phyloP scores from a whole-genome alignment of 805 yeast genomes.

The Candida alai region DNA sequence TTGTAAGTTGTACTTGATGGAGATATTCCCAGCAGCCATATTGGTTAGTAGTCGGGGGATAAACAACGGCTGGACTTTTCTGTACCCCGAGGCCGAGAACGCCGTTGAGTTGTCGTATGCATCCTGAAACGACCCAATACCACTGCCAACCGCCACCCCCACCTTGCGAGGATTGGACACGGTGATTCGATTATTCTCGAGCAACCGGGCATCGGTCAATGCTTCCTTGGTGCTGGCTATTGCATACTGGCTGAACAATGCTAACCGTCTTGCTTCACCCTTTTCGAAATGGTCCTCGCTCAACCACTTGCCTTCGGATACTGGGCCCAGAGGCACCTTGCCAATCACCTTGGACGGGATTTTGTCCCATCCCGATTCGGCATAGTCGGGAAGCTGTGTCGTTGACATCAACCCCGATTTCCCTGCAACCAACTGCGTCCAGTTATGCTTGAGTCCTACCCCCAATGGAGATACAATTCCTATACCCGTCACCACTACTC shows the following conservation, averaged over 20 bases:
- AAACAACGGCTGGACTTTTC: conserved; percentile 78
- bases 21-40: conserved; percentile 92
- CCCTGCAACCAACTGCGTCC: conserved; percentile 50
- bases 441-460: conserved; percentile 51
- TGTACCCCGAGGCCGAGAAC: conserved; percentile 46
- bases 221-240: conserved; percentile 78
- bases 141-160: conserved; percentile 90
- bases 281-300: conserved; percentile 46
- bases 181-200: conserved; percentile 17
- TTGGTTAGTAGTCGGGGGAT: conserved; percentile 80
- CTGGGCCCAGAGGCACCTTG: conserved; percentile 53
- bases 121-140: conserved; percentile 85
- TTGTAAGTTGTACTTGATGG: conserved; percentile 67
- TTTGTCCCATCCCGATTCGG: conserved; percentile 43
- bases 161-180: conserved; percentile 22
- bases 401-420: conserved; percentile 62
- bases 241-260: conserved; percentile 75
- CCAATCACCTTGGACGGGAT: conserved; percentile 79
- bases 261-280: conserved; percentile 56
- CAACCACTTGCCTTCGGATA: conserved; percentile 48
- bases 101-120: conserved; percentile 58
- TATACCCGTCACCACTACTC: conserved; percentile 91
- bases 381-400: conserved; percentile 31
- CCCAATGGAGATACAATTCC: conserved; percentile 89
- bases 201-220: conserved; percentile 54